These are phyloP conservation scores for Pseudogymnoascus sp. DNA, from an alignment of 2,329 filamentous ascomycete species.

Conservation along the genomic window DNA sequence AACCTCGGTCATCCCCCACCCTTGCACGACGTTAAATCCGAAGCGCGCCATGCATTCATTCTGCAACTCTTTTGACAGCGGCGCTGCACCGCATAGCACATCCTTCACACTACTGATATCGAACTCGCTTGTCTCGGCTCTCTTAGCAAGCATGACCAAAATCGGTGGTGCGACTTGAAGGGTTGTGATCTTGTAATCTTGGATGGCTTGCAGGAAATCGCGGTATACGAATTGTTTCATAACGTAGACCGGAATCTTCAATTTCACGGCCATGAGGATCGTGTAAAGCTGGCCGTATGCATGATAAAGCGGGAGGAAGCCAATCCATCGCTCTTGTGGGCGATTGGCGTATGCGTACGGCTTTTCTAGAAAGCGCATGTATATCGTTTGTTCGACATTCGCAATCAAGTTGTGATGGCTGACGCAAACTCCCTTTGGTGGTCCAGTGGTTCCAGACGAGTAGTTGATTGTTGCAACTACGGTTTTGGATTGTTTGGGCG, in stretches of 20 bases:
- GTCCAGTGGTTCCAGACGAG: conserved; percentile 41
- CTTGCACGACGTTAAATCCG: conserved; percentile 37
- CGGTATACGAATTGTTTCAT: conserved; percentile 48
- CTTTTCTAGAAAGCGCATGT: conserved; percentile 34
- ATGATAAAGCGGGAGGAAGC: conserved; percentile 60
- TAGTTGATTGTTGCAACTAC: conserved; percentile 39
- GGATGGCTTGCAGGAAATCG: conserved; percentile 42
- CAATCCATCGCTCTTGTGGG: conserved; percentile 40
- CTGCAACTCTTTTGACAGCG: conserved; percentile 35
- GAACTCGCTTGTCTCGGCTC: conserved; percentile 40
- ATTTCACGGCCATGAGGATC: conserved; percentile 37
- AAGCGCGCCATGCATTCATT: conserved; percentile 38
- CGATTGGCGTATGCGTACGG: conserved; percentile 30
- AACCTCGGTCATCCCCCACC: conserved; percentile 54
- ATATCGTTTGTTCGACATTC: conserved; percentile 42
- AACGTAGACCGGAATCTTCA: conserved; percentile 41
- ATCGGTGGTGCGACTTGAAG: conserved; percentile 50
- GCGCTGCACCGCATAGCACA: conserved; percentile 46
- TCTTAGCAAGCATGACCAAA: conserved; percentile 48
- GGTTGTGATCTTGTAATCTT: conserved; percentile 43
- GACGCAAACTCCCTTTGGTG: conserved; percentile 41
- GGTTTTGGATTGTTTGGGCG: conserved; percentile 27
- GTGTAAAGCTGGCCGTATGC: conserved; percentile 48
- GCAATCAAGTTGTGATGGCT: conserved; percentile 41
- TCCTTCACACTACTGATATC: conserved; percentile 42